Evolutionary conservation across 768 basidiomycete genomes (phyloP), one percentile per base, ranked within the genome.

Genomic region (Psilocybe tampanensis): DNA sequence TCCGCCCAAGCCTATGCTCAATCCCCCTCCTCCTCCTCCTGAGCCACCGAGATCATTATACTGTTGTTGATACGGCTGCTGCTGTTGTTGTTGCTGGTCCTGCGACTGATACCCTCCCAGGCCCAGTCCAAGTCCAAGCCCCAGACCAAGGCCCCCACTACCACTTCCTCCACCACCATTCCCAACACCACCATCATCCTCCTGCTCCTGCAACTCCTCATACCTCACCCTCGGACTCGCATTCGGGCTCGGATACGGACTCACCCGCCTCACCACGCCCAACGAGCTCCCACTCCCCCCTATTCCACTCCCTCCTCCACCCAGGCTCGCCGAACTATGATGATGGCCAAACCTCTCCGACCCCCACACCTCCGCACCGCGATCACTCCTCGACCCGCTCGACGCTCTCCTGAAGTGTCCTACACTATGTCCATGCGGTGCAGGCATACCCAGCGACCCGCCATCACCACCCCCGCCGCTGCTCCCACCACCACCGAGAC

Each of bases 201-300:
- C 70, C 15, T 71, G 72, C 52, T 69, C 70, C 15, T 71, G 72
- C n/a, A 88, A 74, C 26, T 86, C 82, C 3, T 75, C 71, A 64
- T 84, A 81, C 7, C 76, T 70, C 2, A 78, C 75, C 22, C 82
- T 75, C 21, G 89, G 89, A 52, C 82, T 85, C 4, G 86, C 86
- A 34, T 84, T 83, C 17, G 89, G 88, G 44, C 81, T 83, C 0
- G 88, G 88, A 66, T 87, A 91, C 2, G 86, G 90, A 48, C 79
- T 85, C 2, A 82, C 71, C 2, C 86, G 47, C 17, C 64, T 36
- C n/a, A 48, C 47, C 11, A 61, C 49, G 29, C 60, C 55, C 50
- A 50, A 56, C 24, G 24, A 24, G n/a, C 47, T 33, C 19, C 34
- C 36, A 21, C 49, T 26, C 39, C 49, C 49, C 1, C 49, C 49